phyloP scores from a whole-genome alignment of 169 alveolate species.

The Plasmodium gallinaceum region DNA sequence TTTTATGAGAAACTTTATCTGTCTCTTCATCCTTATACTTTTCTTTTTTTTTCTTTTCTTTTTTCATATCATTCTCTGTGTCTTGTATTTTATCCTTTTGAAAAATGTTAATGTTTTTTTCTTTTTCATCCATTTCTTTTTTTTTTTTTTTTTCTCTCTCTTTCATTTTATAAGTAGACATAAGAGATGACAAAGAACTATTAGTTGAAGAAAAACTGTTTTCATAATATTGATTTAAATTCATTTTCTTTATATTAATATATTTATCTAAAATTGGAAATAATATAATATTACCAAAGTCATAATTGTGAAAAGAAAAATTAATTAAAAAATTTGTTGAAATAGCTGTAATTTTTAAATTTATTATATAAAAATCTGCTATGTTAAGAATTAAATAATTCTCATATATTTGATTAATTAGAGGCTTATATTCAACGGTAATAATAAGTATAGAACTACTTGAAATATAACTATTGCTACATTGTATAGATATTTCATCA shows the following conservation, averaged over 20 bases:
- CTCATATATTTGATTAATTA: slow-evolving; percentile 28
- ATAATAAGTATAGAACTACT: slow-evolving; percentile 20
- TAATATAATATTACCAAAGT: slow-evolving; percentile 69
- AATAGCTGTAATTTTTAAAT: slow-evolving; percentile 54
- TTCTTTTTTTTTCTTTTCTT: neutral
- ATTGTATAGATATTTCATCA: slow-evolving; percentile 40
- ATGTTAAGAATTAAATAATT: slow-evolving; percentile 52
- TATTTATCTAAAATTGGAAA: slow-evolving; percentile 40
- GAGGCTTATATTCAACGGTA: slow-evolving; percentile 38
- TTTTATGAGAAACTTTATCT: neutral
- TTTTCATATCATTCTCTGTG: neutral
- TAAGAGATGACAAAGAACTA: slow-evolving; percentile 49
- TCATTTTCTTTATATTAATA: slow-evolving; percentile 3
- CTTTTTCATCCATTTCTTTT: slow-evolving; percentile 19
- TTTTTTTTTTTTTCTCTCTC: slow-evolving; percentile 21
- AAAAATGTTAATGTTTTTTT: neutral
- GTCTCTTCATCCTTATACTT: neutral
- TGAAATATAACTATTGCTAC: slow-evolving; percentile 22
- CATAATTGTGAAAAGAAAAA: slow-evolving; percentile 70
- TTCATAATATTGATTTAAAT: neutral
- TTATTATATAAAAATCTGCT: slow-evolving; percentile 42
- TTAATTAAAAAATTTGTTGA: slow-evolving; percentile 40
- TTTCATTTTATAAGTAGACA: slow-evolving; percentile 34
- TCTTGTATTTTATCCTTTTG: neutral
- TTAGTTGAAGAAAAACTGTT: slow-evolving; percentile 47